Evolutionary conservation across 2,329 filamentous ascomycete species (phyloP).

Genomic region (Aspergillus hortae): DNA sequence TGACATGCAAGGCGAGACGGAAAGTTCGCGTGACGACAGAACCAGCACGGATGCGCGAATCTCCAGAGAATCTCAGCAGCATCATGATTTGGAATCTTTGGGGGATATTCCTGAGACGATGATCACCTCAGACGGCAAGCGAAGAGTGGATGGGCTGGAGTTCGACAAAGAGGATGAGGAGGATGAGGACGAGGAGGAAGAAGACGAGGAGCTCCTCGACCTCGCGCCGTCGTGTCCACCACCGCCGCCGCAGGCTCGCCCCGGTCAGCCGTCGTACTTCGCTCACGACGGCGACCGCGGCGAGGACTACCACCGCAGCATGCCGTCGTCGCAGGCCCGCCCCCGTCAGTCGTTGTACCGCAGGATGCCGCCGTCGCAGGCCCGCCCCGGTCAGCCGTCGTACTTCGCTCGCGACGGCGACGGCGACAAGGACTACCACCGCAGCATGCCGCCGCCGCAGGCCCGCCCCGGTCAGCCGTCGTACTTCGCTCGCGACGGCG

Average conservation of each 20-base stretch:
- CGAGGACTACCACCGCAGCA: too few relatives aligned
- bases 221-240: constrained; percentile 20
- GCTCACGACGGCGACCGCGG: too few relatives aligned
- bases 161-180: constrained; percentile 11
- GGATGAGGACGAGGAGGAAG: too few relatives aligned
- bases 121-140: too few relatives aligned
- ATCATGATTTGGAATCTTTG: not conserved
- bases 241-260: too few relatives aligned
- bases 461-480: constrained; percentile 27
- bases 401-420: constrained; percentile 28
- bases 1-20: not conserved
- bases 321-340: too few relatives aligned
- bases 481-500: constrained; percentile 25
- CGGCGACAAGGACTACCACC: constrained; percentile 43
- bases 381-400: constrained; percentile 27
- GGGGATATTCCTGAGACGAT: too few relatives aligned
- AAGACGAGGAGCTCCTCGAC: constrained; percentile 22
- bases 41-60: not conserved
- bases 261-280: too few relatives aligned
- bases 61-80: not conserved
- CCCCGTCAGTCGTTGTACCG: too few relatives aligned
- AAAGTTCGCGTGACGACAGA: not conserved
- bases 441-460: constrained; percentile 18
- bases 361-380: constrained; percentile 17
- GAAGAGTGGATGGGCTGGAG: too few relatives aligned